Base-by-base conservation (phyloP, 352 stramenopile genomes). In the Globisporangium abappressorium region DNA sequence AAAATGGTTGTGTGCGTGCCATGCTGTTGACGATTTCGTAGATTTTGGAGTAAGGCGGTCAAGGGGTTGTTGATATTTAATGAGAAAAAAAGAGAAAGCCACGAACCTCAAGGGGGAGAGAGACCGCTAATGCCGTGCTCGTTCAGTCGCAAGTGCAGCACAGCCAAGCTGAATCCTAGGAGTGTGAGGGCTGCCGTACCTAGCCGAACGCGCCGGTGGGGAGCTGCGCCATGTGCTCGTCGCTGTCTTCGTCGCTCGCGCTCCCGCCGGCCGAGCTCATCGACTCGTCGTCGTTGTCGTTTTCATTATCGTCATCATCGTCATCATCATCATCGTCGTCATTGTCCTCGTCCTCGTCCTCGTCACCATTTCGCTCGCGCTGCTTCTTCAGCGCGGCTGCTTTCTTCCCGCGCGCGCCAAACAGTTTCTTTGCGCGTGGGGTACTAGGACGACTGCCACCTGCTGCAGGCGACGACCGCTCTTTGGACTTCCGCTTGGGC, bases 171-270 rank as follows among this genome's bases (percentile, higher is more conserved):
- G 24, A 26, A 26, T 26, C 24, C 24, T 26, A 26, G 24, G 24
- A 26, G 24, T 26, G 24, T 26, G 11, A 20, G 20, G 12, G 60
- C 7, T 30, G 26, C 15, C 2, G 24, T 2, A 5, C 4, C 59
- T 78, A 90, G 20, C 81, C 81, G 53, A 90, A 90, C 0, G 81
- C 81, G 14, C 81, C 81, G 12, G 77, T 88, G 5, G 81, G 81
- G 26, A 90, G 71, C 57, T 89, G 73, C 28, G 81, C 81, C 75
- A 89, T 82, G 62, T 82, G 74, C 46, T 87, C 79, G 57, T 90
- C 81, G 61, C 80, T 83, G 66, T 90, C 81, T 71, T 90, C 54
- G 24, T 82, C 70, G 12, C 74, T 83, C 1, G 66, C 70, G 57
- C 76, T 85, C 4, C 74, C 76, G 11, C 73, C 80, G 3, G 69